phyloP scores from a whole-genome alignment of 257 asterid species.

The Petunia secreta region DNA sequence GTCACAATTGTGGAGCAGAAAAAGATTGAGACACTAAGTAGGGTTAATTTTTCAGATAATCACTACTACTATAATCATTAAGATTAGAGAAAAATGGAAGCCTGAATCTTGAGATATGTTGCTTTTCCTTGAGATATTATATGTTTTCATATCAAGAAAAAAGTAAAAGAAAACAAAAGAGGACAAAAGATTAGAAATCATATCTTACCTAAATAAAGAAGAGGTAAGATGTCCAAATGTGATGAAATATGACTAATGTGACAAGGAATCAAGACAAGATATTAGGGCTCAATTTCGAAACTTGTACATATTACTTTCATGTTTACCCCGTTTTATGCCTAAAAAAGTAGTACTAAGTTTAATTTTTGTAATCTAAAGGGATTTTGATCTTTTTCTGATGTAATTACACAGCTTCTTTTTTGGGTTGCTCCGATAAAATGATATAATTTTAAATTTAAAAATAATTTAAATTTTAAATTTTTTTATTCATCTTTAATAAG shows the following conservation, averaged over 20 bases:
- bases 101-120: neutral
- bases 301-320: too few relatives aligned
- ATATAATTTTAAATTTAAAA: too few relatives aligned
- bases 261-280: neutral
- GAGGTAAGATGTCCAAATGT: neutral
- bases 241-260: neutral
- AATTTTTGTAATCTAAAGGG: too few relatives aligned
- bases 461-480: too few relatives aligned
- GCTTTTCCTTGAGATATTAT: constrained; percentile 7
- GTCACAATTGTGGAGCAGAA: neutral
- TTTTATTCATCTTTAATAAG: too few relatives aligned
- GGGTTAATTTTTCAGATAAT: neutral
- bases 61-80: neutral
- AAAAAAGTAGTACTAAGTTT: too few relatives aligned
- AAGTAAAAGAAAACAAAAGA: neutral
- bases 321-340: too few relatives aligned
- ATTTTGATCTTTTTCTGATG: too few relatives aligned
- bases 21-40: neutral
- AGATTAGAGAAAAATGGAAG: neutral
- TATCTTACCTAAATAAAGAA: neutral
- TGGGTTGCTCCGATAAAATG: too few relatives aligned
- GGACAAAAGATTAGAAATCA: neutral
- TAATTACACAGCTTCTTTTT: too few relatives aligned
- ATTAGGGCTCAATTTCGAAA: neutral
- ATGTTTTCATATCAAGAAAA: neutral